These are phyloP conservation scores for Populus ilicifolia DNA, from an alignment of 345 rosid species.

Conservation along the genomic window DNA sequence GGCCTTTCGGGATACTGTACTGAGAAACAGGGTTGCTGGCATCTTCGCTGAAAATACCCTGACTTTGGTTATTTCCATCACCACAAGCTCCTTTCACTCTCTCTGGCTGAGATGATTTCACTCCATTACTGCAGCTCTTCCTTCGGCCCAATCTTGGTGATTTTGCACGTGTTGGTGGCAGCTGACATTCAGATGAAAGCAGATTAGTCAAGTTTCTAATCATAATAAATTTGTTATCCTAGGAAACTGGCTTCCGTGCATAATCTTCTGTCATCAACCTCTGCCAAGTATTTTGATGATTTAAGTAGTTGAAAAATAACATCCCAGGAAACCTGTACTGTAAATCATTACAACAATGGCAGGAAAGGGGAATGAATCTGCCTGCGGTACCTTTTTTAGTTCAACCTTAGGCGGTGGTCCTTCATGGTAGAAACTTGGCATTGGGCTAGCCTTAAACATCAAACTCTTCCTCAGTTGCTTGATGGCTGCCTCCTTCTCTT, in stretches of 20 bases:
- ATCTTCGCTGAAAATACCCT: constrained; percentile 19
- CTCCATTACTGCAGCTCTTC: constrained; percentile 25
- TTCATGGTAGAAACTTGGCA: constrained; percentile 41
- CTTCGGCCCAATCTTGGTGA: constrained; percentile 35
- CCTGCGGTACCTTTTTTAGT: constrained; percentile 33
- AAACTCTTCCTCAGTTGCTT: constrained; percentile 39
- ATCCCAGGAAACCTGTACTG: not conserved
- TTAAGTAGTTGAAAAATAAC: not conserved
- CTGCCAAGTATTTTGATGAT: not conserved
- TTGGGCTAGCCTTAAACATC: constrained; percentile 37
- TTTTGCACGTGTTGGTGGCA: constrained; percentile 39
- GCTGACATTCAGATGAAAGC: constrained; percentile 11
- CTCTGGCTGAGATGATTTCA: constrained; percentile 9
- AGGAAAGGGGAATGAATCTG: not conserved
- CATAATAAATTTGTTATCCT: not conserved
- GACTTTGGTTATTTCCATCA: constrained; percentile 21
- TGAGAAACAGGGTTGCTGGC: constrained; percentile 11
- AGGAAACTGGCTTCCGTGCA: not conserved
- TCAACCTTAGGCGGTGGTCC: constrained; percentile 35
- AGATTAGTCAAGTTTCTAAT: not conserved
- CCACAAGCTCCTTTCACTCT: not conserved
- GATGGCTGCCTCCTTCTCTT: constrained; percentile 34
- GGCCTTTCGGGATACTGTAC: constrained; percentile 11
- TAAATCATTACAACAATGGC: not conserved
- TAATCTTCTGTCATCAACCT: not conserved